A percentile compares a stretch with the other conserved stretches of the same genome.
These are phyloP conservation scores for Draba incana DNA, from an alignment of 345 rosid genomes.

Conservation along the genomic window DNA sequence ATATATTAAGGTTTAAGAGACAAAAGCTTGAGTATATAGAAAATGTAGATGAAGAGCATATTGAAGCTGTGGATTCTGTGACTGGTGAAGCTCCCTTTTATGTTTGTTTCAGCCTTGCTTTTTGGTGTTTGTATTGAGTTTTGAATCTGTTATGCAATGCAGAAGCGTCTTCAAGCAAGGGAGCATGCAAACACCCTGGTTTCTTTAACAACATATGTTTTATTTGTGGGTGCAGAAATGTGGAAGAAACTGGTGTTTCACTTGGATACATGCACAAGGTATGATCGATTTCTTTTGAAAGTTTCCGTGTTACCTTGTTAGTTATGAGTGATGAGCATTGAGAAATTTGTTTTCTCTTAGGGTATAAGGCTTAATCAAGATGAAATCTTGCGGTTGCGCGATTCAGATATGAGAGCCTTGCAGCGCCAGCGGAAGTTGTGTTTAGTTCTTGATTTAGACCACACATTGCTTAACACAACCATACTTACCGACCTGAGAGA, in stretches of 20 bases:
- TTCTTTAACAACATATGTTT: slow-evolving; percentile 70
- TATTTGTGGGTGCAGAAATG: slow-evolving; percentile 54
- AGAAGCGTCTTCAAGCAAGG: slow-evolving; percentile 55
- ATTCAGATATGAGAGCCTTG: slow-evolving; percentile 59
- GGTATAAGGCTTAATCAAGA: slow-evolving; percentile 68
- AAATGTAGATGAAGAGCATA: slow-evolving; percentile 42
- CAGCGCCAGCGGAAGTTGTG: slow-evolving; percentile 62
- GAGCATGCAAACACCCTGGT: slow-evolving; percentile 72
- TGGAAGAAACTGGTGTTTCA: slow-evolving; percentile 72
- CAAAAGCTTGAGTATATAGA: slow-evolving; percentile 53
- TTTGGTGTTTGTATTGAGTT: background rate
- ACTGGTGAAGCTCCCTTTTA: slow-evolving; percentile 47
- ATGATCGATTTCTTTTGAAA: slow-evolving; percentile 2
- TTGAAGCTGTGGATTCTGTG: slow-evolving; percentile 44
- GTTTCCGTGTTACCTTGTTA: background rate
- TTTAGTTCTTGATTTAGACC: slow-evolving; percentile 91
- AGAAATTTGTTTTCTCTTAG: slow-evolving; percentile 49
- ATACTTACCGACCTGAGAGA: slow-evolving; percentile 53
- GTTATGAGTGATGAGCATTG: slow-evolving; percentile 16
- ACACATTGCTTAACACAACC: slow-evolving; percentile 89
- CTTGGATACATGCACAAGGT: slow-evolving; percentile 83
- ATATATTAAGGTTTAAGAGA: slow-evolving; percentile 59
- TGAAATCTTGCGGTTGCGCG: slow-evolving; percentile 66
- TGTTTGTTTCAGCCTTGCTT: background rate
- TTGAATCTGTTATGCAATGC: slow-evolving; percentile 30